Percentiles rank a stretch among this genome's conserved stretches.
phyloP scores from a whole-genome alignment of 2,329 filamentous ascomycete genomes.

The Neospermospora avenae region DNA sequence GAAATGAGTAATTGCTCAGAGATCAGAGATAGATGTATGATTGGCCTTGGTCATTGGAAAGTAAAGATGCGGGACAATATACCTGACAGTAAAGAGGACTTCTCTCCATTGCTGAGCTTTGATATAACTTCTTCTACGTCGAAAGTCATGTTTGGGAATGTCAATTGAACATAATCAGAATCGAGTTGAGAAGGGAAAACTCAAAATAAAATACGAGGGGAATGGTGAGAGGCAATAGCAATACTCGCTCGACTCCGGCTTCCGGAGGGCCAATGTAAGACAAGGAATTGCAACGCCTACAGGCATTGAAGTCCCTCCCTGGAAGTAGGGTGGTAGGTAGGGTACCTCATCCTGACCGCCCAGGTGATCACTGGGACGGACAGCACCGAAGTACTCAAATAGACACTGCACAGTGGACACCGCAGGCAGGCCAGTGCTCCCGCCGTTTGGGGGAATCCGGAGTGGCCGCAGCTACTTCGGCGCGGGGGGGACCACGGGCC shows the following conservation, averaged over 20 bases:
- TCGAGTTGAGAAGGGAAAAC: background rate
- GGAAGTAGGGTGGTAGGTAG: no score
- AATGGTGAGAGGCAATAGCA: background rate
- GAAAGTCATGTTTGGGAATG: constrained; percentile 45
- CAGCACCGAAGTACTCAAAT: no score
- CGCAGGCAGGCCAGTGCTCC: background rate
- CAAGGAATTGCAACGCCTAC: background rate
- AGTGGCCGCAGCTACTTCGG: background rate
- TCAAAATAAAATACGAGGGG: background rate
- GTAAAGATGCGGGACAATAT: constrained; percentile 10
- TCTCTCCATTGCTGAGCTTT: constrained; percentile 49
- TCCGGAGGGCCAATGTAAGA: constrained; percentile 4
- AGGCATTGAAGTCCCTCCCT: background rate
- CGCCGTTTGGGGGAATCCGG: background rate
- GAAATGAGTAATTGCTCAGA: background rate
- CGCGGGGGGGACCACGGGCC: background rate
- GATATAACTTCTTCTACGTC: constrained; percentile 50
- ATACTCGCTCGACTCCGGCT: background rate
- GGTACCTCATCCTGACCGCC: background rate
- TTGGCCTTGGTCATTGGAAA: background rate
- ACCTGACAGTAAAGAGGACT: constrained; percentile 51
- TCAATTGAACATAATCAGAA: background rate
- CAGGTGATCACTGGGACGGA: constrained; percentile 2
- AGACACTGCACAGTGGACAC: background rate
- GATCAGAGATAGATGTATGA: background rate